Evolutionary conservation across 106 monocot genomes (phyloP).

Genomic region (Allium fistulosum): DNA sequence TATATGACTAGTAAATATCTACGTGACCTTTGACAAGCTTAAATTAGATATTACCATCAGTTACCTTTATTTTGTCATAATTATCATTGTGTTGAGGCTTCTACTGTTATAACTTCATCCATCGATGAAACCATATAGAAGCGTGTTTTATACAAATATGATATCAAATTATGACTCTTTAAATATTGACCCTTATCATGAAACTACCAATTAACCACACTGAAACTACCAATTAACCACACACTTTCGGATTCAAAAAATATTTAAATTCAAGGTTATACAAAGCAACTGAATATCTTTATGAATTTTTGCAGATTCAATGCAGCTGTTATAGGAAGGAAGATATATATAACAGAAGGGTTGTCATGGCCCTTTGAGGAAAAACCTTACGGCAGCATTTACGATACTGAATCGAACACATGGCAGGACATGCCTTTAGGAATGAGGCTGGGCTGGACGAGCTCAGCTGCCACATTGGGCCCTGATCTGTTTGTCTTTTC

Average conservation of each 20-base stretch:
- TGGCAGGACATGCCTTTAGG: constrained; percentile 4
- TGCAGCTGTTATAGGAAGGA: neutral
- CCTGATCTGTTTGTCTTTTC: neutral
- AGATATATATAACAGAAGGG: constrained; percentile 3
- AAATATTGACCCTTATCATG: neutral
- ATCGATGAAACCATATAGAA: no score
- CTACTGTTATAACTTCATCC: no score
- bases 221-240: neutral
- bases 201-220: neutral
- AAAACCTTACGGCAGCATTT: neutral
- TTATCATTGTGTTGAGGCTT: no score
- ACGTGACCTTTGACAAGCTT: no score
- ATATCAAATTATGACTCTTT: neutral
- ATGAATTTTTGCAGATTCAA: neutral
- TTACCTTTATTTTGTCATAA: no score
- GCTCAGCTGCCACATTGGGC: neutral
- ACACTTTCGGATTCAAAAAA: no score
- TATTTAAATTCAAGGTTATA: no score
- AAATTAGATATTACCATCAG: no score
- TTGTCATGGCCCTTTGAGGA: constrained; percentile 8
- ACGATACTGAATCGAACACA: neutral
- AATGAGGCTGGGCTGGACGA: constrained; percentile 11
- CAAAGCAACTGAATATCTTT: neutral
- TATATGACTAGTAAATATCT: no score
- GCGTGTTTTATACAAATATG: neutral